A percentile compares a stretch with the other conserved stretches of the same genome.
Conservation (phyloP, 164 flowering plant genomes). For the Umbilicus rupestris region DNA sequence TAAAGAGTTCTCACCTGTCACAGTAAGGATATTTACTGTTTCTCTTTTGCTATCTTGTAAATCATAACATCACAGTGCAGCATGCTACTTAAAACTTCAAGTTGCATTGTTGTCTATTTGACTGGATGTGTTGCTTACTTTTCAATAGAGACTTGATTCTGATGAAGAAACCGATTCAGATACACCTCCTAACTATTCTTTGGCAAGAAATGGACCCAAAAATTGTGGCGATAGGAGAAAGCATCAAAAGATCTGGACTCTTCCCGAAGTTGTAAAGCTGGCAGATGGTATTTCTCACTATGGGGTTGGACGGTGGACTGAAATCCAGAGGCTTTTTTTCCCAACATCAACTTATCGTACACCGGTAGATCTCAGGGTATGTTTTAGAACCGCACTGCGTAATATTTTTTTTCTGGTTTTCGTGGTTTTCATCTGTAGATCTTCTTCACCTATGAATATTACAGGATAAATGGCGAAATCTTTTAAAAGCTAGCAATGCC, state of each 20-base stretch:
- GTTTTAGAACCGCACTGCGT: not conserved
- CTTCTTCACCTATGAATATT: not conserved
- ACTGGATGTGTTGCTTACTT: no score
- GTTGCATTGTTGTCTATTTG: no score
- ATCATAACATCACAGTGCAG: no score
- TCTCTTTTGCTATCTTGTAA: not conserved
- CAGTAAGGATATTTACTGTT: not conserved
- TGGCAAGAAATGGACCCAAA: conserved; percentile 12
- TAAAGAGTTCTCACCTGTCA: conserved; percentile 5
- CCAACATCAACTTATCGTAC: conserved; percentile 32
- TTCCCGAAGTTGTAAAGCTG: conserved; percentile 30
- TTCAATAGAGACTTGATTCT: conserved; percentile 17
- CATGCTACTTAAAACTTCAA: not conserved
- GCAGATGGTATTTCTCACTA: conserved; percentile 37
- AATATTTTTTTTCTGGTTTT: not conserved
- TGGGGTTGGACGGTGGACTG: conserved; percentile 48
- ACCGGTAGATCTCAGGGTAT: conserved; percentile 46
- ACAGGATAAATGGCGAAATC: conserved; percentile 52
- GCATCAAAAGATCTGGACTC: conserved; percentile 40
- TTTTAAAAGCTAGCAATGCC: conserved; percentile 28
- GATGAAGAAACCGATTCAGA: conserved; percentile 19
- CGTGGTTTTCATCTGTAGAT: not conserved
- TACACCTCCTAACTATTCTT: conserved; percentile 19
- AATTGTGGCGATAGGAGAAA: conserved; percentile 22
- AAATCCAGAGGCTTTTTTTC: conserved; percentile 31